phyloP scores from a whole-genome alignment of 257 asterid species.

The Solanum lignicaule region DNA sequence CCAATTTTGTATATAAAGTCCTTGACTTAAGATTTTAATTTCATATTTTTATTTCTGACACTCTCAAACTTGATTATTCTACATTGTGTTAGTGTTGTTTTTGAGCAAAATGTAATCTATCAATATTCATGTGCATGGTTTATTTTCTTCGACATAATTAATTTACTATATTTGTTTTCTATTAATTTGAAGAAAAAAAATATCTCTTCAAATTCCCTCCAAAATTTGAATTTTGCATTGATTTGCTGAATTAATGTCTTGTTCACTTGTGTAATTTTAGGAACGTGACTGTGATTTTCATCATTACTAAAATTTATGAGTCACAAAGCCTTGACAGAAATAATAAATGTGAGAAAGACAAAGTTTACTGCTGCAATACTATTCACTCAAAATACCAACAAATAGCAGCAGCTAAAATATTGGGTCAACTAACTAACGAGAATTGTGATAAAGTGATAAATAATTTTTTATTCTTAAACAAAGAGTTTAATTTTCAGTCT shows the following conservation, averaged over 20 bases:
- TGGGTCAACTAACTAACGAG: rapidly evolving
- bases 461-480: rapidly evolving
- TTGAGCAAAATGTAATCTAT: too few relatives aligned
- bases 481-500: rapidly evolving
- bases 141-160: neutral
- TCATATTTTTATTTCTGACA: too few relatives aligned
- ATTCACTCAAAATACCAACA: neutral
- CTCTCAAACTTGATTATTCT: rapidly evolving
- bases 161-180: neutral
- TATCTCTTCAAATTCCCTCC: neutral
- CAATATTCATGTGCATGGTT: neutral
- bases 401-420: neutral
- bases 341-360: constrained; percentile 1
- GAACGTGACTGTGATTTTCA: neutral
- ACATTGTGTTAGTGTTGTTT: too few relatives aligned
- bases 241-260: neutral
- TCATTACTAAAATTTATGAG: constrained; percentile 6
- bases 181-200: too few relatives aligned
- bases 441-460: rapidly evolving
- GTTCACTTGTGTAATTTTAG: neutral
- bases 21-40: too few relatives aligned
- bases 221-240: neutral
- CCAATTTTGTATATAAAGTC: rapidly evolving
- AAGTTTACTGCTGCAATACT: neutral
- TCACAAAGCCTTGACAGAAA: constrained; percentile 1